phyloP scores from a whole-genome alignment of 1,284 basidiomycete genomes.

The Boletus semigastroideus region DNA sequence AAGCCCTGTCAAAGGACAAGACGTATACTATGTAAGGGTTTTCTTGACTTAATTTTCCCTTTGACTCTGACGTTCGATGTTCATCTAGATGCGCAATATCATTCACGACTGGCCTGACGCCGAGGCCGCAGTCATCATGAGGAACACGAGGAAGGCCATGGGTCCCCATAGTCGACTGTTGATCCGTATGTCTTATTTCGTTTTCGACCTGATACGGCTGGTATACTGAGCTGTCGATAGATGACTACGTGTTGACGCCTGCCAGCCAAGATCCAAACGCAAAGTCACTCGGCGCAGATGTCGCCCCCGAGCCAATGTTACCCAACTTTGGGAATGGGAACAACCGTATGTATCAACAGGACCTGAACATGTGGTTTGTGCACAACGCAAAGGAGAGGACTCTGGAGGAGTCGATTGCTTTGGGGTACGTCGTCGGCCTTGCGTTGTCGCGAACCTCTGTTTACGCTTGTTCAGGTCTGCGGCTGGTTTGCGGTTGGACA shows the following conservation, averaged over 20 bases:
- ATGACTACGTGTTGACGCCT: constrained; percentile 20
- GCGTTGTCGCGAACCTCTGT: not conserved
- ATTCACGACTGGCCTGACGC: constrained; percentile 29
- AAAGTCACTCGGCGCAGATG: constrained; percentile 11
- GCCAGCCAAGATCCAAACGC: constrained; percentile 4
- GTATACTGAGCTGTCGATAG: constrained; percentile 4
- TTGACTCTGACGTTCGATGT: not conserved
- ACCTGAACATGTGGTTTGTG: constrained; percentile 29
- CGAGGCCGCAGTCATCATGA: constrained; percentile 21
- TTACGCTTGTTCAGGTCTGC: constrained; percentile 7
- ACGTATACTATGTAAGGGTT: constrained; percentile 46
- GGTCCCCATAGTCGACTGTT: constrained; percentile 24
- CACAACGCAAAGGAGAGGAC: constrained; percentile 30
- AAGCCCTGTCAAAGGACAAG: constrained; percentile 39
- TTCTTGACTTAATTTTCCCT: not conserved
- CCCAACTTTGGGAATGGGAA: constrained; percentile 31
- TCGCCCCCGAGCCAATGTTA: constrained; percentile 30
- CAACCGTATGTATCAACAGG: constrained; percentile 26
- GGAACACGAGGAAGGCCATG: constrained; percentile 23
- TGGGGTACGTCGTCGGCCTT: constrained; percentile 19
- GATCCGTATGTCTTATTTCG: constrained; percentile 22
- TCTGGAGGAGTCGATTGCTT: constrained; percentile 17
- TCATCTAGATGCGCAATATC: constrained; percentile 24
- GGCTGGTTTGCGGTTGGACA: constrained; percentile 24
- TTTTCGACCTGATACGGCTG: not conserved